Percentiles rank a stretch among this genome's conserved stretches.
phyloP scores from a whole-genome alignment of 164 flowering plant genomes.

The Litsea cubeba region DNA sequence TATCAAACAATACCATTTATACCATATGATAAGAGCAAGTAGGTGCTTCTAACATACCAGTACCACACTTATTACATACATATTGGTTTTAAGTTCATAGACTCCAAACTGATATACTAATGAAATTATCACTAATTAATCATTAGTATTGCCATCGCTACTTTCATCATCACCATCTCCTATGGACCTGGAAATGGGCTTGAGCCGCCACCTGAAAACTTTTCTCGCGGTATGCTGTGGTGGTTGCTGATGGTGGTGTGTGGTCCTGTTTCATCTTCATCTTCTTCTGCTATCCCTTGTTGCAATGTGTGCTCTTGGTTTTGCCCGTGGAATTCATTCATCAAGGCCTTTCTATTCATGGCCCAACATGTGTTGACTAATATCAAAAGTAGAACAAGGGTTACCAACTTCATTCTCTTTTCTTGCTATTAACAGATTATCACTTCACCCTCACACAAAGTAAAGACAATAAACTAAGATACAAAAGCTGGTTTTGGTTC shows the following conservation, averaged over 20 bases:
- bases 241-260: neutral
- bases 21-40: too few relatives aligned
- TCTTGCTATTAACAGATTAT: neutral
- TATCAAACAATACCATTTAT: too few relatives aligned
- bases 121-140: neutral
- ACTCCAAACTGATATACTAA: neutral
- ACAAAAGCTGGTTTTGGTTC: neutral
- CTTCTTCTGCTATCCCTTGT: neutral
- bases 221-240: neutral
- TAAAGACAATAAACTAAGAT: neutral
- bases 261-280: neutral
- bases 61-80: too few relatives aligned
- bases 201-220: neutral
- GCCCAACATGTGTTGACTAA: conserved; percentile 2
- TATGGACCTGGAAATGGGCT: too few relatives aligned
- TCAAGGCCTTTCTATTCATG: neutral
- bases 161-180: neutral
- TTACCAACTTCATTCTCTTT: conserved; percentile 2
- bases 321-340: neutral
- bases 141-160: neutral
- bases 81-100: too few relatives aligned
- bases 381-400: neutral
- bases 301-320: neutral
- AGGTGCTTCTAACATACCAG: too few relatives aligned
- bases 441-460: neutral